Base-by-base conservation (phyloP, 129 eudicot species). In the Apium graveolens region DNA sequence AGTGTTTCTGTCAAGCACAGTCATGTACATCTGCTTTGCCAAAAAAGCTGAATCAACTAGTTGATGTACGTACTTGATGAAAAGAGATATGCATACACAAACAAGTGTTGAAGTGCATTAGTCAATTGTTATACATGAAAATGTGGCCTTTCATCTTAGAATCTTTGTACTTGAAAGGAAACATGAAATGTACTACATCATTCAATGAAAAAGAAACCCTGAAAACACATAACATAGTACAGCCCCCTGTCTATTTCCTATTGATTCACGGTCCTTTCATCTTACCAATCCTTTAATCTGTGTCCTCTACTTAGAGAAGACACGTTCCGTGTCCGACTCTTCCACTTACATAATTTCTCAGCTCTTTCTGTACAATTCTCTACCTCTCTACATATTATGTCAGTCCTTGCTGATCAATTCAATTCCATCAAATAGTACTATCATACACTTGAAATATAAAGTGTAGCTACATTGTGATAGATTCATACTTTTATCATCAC, bases 131-230 rank as follows among this genome's bases (percentile, higher is more conserved):
- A 76, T 77, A 57, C 79, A 62, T 75, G 69, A 83, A 57, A 73
- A 78, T 84, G 83, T 80, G 42, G 45, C 11, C 20, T 42, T 39
- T 62, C 82, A 76, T 80, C 80, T 77, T 48, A 83, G 90, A 86
- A 88, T 86, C 87, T 83, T 41, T 86, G 92, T 88, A 84, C 90
- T 88, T 88, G 83, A 57, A 70, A 85, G 79, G 78, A 83, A 76
- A 73, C 57, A 63, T n/a, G 4, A 49, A 60, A 68, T 76, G 87
- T 87, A 82, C 82, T 74, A 45, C 77, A 84, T 79, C 48, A 77
- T 38, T 73, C 68, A 41, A 12, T 35, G 75, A 68, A 78, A 76
- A 80, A 39, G 57, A 62, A 79, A 73, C 74, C 66, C 81, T 11
- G 17, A 72, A 72, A 51, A 42, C n/a, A 21, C 32, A 72, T 5